phyloP scores from a whole-genome alignment of 768 basidiomycete genomes.

The Amanita subjunquillea region DNA sequence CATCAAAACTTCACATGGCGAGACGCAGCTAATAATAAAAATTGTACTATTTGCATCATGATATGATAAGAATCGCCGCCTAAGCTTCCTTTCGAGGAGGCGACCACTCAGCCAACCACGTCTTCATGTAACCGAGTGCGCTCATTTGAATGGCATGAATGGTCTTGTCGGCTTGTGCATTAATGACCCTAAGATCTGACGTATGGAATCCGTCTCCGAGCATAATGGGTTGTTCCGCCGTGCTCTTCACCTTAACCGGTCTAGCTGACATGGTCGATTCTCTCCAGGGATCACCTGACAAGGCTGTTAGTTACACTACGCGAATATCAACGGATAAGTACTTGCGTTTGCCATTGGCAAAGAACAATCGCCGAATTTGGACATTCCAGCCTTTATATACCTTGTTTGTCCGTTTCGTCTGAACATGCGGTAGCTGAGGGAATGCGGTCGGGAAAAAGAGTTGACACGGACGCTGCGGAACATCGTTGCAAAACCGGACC shows the following conservation, averaged over 20 bases:
- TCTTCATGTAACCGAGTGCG: slow-evolving; percentile 40
- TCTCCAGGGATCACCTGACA: slow-evolving; percentile 62
- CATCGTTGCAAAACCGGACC: neutral
- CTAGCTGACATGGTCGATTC: slow-evolving; percentile 59
- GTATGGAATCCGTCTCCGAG: slow-evolving; percentile 58
- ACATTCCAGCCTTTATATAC: slow-evolving; percentile 58
- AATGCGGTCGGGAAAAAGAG: slow-evolving; percentile 57
- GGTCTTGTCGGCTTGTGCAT: slow-evolving; percentile 37
- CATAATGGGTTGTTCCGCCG: slow-evolving; percentile 43
- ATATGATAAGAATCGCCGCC: no score
- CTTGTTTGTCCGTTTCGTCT: slow-evolving; percentile 31
- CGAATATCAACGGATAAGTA: slow-evolving; percentile 5
- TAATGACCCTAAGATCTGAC: slow-evolving; percentile 39
- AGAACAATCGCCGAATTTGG: slow-evolving; percentile 47
- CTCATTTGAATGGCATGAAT: slow-evolving; percentile 43
- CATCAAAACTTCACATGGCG: neutral
- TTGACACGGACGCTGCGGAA: slow-evolving; percentile 53
- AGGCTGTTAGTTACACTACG: neutral
- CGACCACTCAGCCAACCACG: slow-evolving; percentile 44
- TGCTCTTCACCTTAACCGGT: slow-evolving; percentile 33
- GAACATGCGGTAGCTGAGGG: slow-evolving; percentile 31
- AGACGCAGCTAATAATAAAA: neutral
- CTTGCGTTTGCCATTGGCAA: slow-evolving; percentile 60
- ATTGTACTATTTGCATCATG: neutral
- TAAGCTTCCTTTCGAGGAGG: slow-evolving; percentile 10